A percentile compares a stretch with the other conserved stretches of the same genome.
Conservation (phyloP, 2,329 filamentous ascomycete species). For the Scedosporium dehoogii region DNA sequence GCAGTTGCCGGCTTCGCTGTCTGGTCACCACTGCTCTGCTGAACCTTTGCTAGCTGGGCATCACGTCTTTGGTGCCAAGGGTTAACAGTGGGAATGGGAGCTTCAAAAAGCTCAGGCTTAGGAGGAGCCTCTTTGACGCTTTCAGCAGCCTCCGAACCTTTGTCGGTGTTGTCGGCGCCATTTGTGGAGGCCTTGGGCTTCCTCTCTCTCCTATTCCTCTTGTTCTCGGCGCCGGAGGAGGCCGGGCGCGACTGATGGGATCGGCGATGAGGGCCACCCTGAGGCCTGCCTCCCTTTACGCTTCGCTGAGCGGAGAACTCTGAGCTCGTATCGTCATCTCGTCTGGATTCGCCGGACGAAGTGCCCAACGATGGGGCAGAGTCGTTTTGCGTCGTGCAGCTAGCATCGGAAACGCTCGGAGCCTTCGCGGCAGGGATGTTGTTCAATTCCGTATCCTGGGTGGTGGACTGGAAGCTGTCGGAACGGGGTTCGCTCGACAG, state of each 20-base stretch:
- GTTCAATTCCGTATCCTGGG: neutral
- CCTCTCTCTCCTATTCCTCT: conserved; percentile 48
- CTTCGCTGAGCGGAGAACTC: conserved; percentile 4
- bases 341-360: conserved; percentile 4
- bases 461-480: neutral
- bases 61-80: conserved; percentile 76
- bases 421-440: neutral
- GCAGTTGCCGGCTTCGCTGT: neutral
- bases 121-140: conserved; percentile 45
- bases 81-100: conserved; percentile 75
- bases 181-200: conserved; percentile 35
- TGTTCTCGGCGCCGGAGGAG: conserved; percentile 18
- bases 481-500: neutral
- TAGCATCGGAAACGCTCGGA: conserved; percentile 5
- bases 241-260: conserved; percentile 4
- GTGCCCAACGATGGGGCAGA: neutral
- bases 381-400: conserved; percentile 7
- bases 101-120: conserved; percentile 64
- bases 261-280: conserved; percentile 1
- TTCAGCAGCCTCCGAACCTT: conserved; percentile 42
- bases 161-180: conserved; percentile 30
- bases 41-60: conserved; percentile 46
- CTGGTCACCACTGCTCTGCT: conserved; percentile 12
- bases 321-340: conserved; percentile 3
- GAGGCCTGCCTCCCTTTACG: conserved; percentile 2